Conservation (phyloP, 2,329 filamentous ascomycete genomes). For the Fusarium mexicanum region DNA sequence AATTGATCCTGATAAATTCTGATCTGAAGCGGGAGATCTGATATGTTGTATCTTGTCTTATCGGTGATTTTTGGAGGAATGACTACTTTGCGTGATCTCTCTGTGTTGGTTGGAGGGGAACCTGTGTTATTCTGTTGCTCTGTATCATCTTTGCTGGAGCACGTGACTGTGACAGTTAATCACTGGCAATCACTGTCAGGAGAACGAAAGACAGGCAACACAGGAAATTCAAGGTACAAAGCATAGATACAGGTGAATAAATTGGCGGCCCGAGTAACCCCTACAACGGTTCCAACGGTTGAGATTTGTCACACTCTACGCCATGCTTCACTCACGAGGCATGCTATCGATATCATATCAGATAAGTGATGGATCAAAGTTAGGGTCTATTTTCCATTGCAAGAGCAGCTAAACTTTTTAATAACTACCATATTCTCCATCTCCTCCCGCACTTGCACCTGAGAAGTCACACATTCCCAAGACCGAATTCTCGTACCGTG, state of each 20-base stretch:
- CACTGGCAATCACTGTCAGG: neutral
- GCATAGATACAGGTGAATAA: neutral
- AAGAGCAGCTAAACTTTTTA: constrained; percentile 42
- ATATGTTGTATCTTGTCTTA: neutral
- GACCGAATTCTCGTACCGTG: neutral
- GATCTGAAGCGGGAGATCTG: no score
- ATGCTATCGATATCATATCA: neutral
- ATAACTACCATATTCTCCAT: constrained; percentile 24
- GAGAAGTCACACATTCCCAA: neutral
- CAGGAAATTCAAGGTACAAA: neutral
- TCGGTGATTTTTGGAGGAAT: neutral
- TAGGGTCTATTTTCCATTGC: constrained; percentile 38
- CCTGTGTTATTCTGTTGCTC: neutral
- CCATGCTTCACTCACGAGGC: neutral
- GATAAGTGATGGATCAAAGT: constrained; percentile 3
- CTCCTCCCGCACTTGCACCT: neutral
- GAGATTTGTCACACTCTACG: neutral
- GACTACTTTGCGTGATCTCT: neutral
- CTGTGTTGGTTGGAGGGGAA: neutral
- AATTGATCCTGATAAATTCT: neutral
- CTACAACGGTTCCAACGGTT: neutral
- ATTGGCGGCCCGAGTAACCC: neutral
- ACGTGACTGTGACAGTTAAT: constrained; percentile 7
- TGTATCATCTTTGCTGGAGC: neutral
- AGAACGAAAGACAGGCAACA: neutral